Base-by-base conservation (phyloP, 331 rosid species). In the Saraca asoca region DNA sequence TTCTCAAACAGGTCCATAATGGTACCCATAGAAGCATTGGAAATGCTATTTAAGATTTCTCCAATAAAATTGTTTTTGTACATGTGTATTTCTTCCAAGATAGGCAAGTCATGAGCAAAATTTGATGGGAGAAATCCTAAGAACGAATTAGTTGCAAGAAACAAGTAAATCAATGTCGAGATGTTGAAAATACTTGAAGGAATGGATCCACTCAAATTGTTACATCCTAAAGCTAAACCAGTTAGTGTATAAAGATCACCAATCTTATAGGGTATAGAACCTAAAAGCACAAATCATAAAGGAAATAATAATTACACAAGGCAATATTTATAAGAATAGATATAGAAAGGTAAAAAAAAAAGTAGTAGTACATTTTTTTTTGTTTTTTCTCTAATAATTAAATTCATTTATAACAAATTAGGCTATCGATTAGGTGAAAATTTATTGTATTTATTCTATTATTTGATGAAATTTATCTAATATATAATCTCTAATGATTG, bases 251-350 rank as follows among this genome's bases (percentile, higher is more conserved):
- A 19, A 7, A 69, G 46, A 14, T 38, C 7, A 9, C 58, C 74
- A 46, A 69, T 48, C 17, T 69, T 58, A 5, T 13, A 7, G 15
- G 66, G 74, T 17, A 69, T 46, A 24, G 5, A 14, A 12, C 74
- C 74, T 7, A 5, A 43, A 10, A 69, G 42, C 42, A 38, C 42
- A 38, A 38, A 38, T 6, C 42, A 6, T 5, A 6, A 9, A 38
- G 10, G 42, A 38, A 2, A 24, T 24, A 24, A 3, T 24, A 24
- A 24, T 24, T 24, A 24, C 31, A 24, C 31, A 1, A 24, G 31
- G 3, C 31, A 24, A 24, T 3, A 24, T 24, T 3, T 24, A 24
- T 24, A 24, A 24, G 31, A 24, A 24, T 24, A 24, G 2, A 24
- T 24, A 24, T 24, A 24, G 31, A 24, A 3, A 24, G 3, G 31